Conservation (phyloP, 78 protist species). For the Anaeramoeba flamelloides region DNA sequence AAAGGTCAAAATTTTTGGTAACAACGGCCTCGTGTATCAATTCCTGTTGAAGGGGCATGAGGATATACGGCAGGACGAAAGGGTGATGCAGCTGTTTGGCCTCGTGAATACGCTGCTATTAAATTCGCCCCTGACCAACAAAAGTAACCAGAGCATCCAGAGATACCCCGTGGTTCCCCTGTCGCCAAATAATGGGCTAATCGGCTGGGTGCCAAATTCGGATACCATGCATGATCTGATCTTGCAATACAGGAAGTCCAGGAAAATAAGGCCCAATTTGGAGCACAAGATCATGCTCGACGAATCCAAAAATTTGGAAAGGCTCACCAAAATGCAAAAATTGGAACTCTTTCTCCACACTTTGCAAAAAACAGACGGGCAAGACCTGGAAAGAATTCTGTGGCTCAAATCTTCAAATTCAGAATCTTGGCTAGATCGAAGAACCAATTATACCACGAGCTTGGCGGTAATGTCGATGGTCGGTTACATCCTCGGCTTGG, state of each 20-base stretch:
- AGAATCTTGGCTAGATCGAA: constrained; percentile 52
- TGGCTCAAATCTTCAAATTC: constrained; percentile 62
- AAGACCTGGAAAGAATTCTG: constrained; percentile 58
- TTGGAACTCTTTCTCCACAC: constrained; percentile 81
- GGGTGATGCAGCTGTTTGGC: background rate
- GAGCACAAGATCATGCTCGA: constrained; percentile 19
- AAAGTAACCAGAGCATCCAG: constrained; percentile 12
- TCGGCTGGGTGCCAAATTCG: constrained; percentile 73
- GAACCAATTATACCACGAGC: constrained; percentile 36
- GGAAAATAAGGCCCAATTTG: background rate
- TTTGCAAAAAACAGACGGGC: constrained; percentile 64
- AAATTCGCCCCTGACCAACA: background rate
- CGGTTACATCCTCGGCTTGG: constrained; percentile 66
- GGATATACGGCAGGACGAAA: background rate
- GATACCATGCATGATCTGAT: constrained; percentile 20
- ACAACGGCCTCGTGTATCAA: background rate
- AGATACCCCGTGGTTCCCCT: constrained; percentile 66
- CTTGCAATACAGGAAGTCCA: constrained; percentile 5
- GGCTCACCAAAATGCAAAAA: constrained; percentile 68
- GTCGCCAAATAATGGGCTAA: constrained; percentile 55
- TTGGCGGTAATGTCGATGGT: constrained; percentile 65
- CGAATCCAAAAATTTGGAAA: constrained; percentile 56
- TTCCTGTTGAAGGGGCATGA: background rate
- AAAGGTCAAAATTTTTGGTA: background rate
- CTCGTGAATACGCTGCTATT: background rate